Evolutionary conservation across 2,329 filamentous ascomycete species (phyloP).

Genomic region (Trichophyton simii): DNA sequence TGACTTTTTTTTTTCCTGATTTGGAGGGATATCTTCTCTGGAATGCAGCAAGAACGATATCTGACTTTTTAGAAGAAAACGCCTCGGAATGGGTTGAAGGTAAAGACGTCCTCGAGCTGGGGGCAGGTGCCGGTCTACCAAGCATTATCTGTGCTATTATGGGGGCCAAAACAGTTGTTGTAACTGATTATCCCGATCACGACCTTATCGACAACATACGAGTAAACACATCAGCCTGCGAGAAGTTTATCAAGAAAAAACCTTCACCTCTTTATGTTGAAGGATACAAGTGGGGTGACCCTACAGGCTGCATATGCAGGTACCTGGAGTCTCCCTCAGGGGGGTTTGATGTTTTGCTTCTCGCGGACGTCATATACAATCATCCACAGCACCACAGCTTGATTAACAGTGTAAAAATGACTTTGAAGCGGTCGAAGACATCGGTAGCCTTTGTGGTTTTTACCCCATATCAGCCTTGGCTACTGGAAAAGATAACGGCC

Average conservation of each 20-base stretch:
- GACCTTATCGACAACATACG: conserved; percentile 71
- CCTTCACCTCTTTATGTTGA: conserved; percentile 42
- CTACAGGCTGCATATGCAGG: conserved; percentile 45
- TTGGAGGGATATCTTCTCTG: conserved; percentile 67
- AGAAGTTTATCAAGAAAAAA: conserved; percentile 29
- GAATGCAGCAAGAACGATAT: conserved; percentile 73
- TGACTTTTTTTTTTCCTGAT: conserved; percentile 8
- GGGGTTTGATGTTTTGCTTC: conserved; percentile 65
- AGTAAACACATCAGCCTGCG: conserved; percentile 55
- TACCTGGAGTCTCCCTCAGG: conserved; percentile 37
- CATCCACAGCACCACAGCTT: conserved; percentile 76
- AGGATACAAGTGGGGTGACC: conserved; percentile 75
- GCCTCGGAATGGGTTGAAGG: conserved; percentile 47
- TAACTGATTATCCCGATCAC: conserved; percentile 79
- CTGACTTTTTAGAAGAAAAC: conserved; percentile 62
- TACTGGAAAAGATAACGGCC: conserved; percentile 67
- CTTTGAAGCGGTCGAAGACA: conserved; percentile 44
- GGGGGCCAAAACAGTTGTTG: conserved; percentile 56
- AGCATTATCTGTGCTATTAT: conserved; percentile 63
- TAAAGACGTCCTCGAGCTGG: conserved; percentile 73
- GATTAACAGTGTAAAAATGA: conserved; percentile 56
- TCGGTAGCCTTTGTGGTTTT: conserved; percentile 77
- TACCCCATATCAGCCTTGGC: conserved; percentile 85
- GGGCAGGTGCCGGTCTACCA: conserved; percentile 75
- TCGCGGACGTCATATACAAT: conserved; percentile 84